phyloP scores from a whole-genome alignment of 1,139 yeast genomes.

The Pichia sp. region DNA sequence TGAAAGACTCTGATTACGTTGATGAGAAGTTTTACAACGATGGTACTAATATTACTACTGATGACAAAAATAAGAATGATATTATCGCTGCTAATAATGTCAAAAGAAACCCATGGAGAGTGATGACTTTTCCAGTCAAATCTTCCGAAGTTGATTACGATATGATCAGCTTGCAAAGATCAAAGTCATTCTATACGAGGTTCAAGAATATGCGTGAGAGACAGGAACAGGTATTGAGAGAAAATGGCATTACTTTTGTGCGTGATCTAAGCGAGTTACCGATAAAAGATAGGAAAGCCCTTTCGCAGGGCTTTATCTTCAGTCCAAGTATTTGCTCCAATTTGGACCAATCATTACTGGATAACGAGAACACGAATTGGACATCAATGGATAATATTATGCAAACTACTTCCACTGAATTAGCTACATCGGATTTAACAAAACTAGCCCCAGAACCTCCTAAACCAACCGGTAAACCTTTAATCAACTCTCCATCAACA shows the following conservation, averaged over 20 bases:
- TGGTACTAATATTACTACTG: too few species aligned
- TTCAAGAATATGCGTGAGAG: constrained; percentile 16
- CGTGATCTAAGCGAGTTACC: constrained; percentile 7
- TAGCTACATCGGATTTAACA: not conserved
- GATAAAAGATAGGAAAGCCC: not conserved
- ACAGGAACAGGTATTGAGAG: constrained; percentile 18
- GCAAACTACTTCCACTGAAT: not conserved
- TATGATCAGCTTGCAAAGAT: not conserved
- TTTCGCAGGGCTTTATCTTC: constrained; percentile 8
- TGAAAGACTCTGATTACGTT: not conserved
- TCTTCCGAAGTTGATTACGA: not conserved
- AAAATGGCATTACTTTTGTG: constrained; percentile 17
- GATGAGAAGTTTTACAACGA: not conserved
- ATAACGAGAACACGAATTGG: constrained; percentile 7
- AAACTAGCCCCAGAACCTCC: not conserved
- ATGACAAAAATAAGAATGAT: not conserved
- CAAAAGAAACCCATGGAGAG: not conserved
- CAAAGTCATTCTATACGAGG: constrained; percentile 19
- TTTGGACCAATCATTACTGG: constrained; percentile 6
- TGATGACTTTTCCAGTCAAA: not conserved
- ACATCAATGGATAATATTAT: not conserved
- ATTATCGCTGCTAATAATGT: not conserved
- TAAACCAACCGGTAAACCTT: not conserved
- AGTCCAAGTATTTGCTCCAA: constrained; percentile 18
- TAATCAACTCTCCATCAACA: not conserved